Base-by-base conservation (phyloP, 441 rosid species). In the Erysimum pusillum region DNA sequence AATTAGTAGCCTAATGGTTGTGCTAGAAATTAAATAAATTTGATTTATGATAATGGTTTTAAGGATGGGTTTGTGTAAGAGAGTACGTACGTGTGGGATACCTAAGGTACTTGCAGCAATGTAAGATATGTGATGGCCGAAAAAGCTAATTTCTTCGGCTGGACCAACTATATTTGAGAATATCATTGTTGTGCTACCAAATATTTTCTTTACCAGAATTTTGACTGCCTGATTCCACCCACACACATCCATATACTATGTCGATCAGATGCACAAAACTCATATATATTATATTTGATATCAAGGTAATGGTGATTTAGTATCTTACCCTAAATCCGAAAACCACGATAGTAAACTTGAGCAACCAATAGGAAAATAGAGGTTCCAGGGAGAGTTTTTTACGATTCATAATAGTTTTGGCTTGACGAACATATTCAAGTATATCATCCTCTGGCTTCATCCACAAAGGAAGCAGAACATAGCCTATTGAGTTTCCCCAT, bases 401-500 rank as follows among this genome's bases (percentile, higher is more conserved):
- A 20, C 91, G 72, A 76, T 86, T 90, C 36, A 79, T 81, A 0
- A 63, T 82, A 31, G 86, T 77, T 79, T 89, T 93, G n/a, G 93
- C 88, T 52, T 56, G 60, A 12, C 83, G 85, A 75, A 88, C 61
- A 41, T 88, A 78, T 60, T 86, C 85, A 39, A 91, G 67, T 9
- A 92, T 89, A 51, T 88, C 87, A 6, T 85, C 69, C 57, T 82
- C 79, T 14, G 80, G 39, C 15, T 76, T 77, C 36, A 87, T 76
- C 31, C 28, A 76, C 60, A 91, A 78, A 44, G 97, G 98, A 15
- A 91, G 45, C 73, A 87, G 48, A 13, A 84, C 69, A 61, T 83
- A 89, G 25, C 91, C 95, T 22, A 93, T 85, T 76, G 80, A 46
- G 63, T 91, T 93, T 1, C 93, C 97, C 98, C 98, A 91, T 48